Percentiles rank a stretch among this genome's conserved stretches.
These are phyloP conservation scores for Penicillium dipodomyicola DNA, from an alignment of 495 filamentous ascomycete species.

Conservation along the genomic window DNA sequence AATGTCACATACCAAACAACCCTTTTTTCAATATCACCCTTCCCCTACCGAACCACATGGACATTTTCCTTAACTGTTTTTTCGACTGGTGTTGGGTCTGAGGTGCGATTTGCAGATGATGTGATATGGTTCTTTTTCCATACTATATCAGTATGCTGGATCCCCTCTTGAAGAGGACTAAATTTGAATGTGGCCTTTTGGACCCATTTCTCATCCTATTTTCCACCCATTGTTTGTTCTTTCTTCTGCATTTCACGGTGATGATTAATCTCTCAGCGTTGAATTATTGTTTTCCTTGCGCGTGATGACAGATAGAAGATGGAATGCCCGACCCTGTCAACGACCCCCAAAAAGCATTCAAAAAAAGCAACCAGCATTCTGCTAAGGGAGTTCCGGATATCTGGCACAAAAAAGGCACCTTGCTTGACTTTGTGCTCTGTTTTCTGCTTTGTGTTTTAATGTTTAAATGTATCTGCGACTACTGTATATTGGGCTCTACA, in stretches of 20 bases:
- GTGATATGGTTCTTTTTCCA: constrained; percentile 18
- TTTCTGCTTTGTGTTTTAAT: constrained; percentile 21
- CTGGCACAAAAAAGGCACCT: constrained; percentile 59
- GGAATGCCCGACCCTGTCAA: constrained; percentile 26
- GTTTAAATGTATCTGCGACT: constrained; percentile 20
- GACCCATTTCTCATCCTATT: constrained; percentile 16
- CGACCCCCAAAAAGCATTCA: constrained; percentile 23
- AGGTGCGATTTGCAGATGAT: constrained; percentile 16
- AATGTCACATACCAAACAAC: constrained; percentile 37
- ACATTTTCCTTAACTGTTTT: constrained; percentile 10
- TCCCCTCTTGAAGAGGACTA: constrained; percentile 14
- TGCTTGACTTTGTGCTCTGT: constrained; percentile 42
- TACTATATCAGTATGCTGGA: constrained; percentile 9
- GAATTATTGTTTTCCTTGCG: constrained; percentile 13
- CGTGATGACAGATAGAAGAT: constrained; percentile 35
- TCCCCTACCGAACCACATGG: constrained; percentile 9
- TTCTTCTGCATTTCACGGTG: constrained; percentile 16
- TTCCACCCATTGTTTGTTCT: constrained; percentile 13
- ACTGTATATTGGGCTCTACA: constrained; percentile 24
- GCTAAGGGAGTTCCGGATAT: constrained; percentile 81
- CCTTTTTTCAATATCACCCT: constrained; percentile 21
- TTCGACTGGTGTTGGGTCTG: constrained; percentile 10
- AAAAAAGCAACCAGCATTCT: constrained; percentile 25
- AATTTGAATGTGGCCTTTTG: constrained; percentile 28
- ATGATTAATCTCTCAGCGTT: constrained; percentile 20